A percentile compares a stretch with the other conserved stretches of the same genome.
Evolutionary conservation across 1,284 basidiomycete species (phyloP).

Genomic region (Marasmius tenuissimus): DNA sequence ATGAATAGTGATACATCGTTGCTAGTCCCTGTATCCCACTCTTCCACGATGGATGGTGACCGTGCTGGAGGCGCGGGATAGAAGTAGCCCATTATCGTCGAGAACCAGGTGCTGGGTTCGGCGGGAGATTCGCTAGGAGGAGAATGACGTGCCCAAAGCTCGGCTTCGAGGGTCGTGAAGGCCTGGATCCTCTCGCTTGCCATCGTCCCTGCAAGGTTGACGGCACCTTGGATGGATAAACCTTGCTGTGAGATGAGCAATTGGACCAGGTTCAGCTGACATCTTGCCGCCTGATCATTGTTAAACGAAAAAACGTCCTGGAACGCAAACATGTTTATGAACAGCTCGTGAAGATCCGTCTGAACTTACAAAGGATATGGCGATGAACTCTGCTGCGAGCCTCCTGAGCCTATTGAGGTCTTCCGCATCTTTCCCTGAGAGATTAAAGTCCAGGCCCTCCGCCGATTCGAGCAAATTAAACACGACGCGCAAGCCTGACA

Average conservation of each 20-base stretch:
- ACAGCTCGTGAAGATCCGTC: neutral
- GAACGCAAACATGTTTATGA: conserved; percentile 6
- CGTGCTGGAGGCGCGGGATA: neutral
- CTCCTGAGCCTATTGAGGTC: conserved; percentile 34
- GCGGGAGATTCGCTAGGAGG: too few species aligned
- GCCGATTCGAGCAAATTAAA: conserved; percentile 56
- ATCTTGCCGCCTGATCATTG: conserved; percentile 33
- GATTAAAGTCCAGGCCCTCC: conserved; percentile 41
- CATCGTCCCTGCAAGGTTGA: conserved; percentile 40
- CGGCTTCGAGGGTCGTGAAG: conserved; percentile 35
- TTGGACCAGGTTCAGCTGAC: conserved; percentile 42
- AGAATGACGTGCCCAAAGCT: conserved; percentile 1
- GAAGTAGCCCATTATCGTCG: neutral
- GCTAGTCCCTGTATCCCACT: conserved; percentile 10
- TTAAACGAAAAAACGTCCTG: conserved; percentile 55
- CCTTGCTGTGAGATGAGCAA: conserved; percentile 39
- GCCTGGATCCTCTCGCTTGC: conserved; percentile 37
- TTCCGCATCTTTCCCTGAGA: conserved; percentile 24
- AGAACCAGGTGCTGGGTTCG: neutral
- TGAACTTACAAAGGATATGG: conserved; percentile 45
- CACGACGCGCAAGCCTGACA: conserved; percentile 49
- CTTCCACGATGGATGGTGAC: neutral
- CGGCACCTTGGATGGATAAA: conserved; percentile 47
- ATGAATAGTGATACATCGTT: conserved; percentile 39
- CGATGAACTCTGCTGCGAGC: conserved; percentile 44